Evolutionary conservation across 495 filamentous ascomycete species (phyloP), one percentile per base, ranked within the genome.

Genomic region (Opeltia flavorubescens): DNA sequence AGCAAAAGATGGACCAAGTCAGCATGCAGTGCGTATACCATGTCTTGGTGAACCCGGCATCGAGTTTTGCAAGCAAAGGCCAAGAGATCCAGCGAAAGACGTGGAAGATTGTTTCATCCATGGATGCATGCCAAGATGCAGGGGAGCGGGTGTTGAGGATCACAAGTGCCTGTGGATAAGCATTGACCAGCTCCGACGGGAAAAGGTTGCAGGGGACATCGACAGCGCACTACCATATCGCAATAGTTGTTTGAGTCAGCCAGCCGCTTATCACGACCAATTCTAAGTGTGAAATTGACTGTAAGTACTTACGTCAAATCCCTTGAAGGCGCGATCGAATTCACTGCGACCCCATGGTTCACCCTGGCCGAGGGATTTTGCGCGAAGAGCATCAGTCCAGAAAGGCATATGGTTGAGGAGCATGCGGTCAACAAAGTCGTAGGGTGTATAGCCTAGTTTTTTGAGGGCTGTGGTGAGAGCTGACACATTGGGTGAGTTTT

Each of bases 81-180:
- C 46, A 52, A 0, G 48, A 46, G 1, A 33, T 42, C 48, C 41
- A 50, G 5, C 33, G 21, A 23, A 50, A 46, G 24, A 50, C 34
- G 15, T 13, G 20, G 36, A 46, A 50, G 15, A 50, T 39, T 9
- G 46, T 52, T 11, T 44, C 17, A 5, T 38, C 5, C 45, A 52
- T 52, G 9, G 46, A 49, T 7, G 11, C 17, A 1, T 44, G 50
- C 73, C 73, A 77, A 4, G 49, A 56, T 3, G 68, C 66, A 2
- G 60, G 53, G 42, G 76, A 70, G 12, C 76, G 63, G 1, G 57
- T 62, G 0, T 69, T 71, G 12, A 80, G 59, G 18, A 80, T 60
- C 13, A 78, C 67, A 48, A 76, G 77, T 30, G 76, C 75, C 6
- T 78, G 66, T 0, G 76, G 73, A 47, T 80, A 80, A 4, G 71